These are phyloP conservation scores for Mortierella sp. DNA, from an alignment of 371 early-diverging fungal genomes.

Conservation along the genomic window DNA sequence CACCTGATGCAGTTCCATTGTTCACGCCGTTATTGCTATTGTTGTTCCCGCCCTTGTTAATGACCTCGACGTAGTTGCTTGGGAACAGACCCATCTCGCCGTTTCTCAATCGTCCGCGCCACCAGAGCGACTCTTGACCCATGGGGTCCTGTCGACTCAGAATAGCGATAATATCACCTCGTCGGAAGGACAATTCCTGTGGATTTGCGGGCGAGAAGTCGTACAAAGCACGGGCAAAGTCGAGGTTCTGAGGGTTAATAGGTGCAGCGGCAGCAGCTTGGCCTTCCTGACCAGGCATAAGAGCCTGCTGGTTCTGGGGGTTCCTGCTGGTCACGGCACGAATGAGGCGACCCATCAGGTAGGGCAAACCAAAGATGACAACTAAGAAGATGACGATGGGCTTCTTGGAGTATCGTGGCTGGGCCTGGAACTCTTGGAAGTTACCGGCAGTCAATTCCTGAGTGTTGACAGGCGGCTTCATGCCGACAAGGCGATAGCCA, in stretches of 20 bases:
- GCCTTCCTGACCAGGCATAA: slow-evolving; percentile 55
- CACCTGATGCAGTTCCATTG: slow-evolving; percentile 14
- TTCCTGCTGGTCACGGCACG: slow-evolving; percentile 66
- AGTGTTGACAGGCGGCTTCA: slow-evolving; percentile 72
- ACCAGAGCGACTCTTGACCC: slow-evolving; percentile 89
- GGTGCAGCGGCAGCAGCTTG: slow-evolving; percentile 43
- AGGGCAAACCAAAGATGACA: slow-evolving; percentile 90
- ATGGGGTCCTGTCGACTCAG: slow-evolving; percentile 80
- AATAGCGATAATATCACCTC: slow-evolving; percentile 91
- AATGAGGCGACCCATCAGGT: slow-evolving; percentile 86
- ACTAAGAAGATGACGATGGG: slow-evolving; percentile 84
- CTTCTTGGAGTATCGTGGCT: slow-evolving; percentile 65
- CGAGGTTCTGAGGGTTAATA: slow-evolving; percentile 73
- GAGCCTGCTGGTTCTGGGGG: slow-evolving; percentile 26
- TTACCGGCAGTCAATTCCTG: slow-evolving; percentile 73
- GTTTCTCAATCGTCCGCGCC: slow-evolving; percentile 86
- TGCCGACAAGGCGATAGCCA: slow-evolving; percentile 71
- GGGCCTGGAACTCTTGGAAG: slow-evolving; percentile 75
- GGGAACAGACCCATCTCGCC: slow-evolving; percentile 94
- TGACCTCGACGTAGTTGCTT: slow-evolving; percentile 84
- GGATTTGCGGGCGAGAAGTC: slow-evolving; percentile 80
- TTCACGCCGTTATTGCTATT: slow-evolving; percentile 19
- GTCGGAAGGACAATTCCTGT: slow-evolving; percentile 83
- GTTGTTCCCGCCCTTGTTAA: slow-evolving; percentile 60
- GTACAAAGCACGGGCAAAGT: slow-evolving; percentile 89